phyloP scores from a whole-genome alignment of 768 basidiomycete genomes.

The Leccinum incarnatum region DNA sequence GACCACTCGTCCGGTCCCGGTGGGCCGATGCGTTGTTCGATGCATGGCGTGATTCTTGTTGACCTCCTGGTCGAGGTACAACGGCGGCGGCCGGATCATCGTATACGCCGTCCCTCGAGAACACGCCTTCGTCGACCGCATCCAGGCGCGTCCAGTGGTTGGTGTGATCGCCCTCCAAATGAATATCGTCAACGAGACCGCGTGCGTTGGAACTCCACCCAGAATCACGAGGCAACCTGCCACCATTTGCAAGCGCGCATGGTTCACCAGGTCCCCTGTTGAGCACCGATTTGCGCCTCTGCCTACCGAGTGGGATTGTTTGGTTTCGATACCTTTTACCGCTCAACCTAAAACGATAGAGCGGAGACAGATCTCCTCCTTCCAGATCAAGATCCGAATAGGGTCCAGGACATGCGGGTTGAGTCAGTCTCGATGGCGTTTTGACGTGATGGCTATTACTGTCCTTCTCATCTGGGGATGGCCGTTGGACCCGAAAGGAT shows the following conservation, averaged over 20 bases:
- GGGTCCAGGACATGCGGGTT: background rate
- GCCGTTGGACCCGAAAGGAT: slow-evolving; percentile 18
- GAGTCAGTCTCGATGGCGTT: slow-evolving; percentile 3
- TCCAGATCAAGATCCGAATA: background rate
- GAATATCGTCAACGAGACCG: background rate
- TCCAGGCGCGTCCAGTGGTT: background rate
- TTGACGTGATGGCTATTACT: background rate
- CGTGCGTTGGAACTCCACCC: background rate
- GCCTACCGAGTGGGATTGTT: background rate
- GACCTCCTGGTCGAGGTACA: background rate
- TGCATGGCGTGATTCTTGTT: background rate
- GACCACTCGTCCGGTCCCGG: background rate
- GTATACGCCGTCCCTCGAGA: background rate
- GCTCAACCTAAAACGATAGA: background rate
- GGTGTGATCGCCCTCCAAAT: background rate
- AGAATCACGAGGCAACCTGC: background rate
- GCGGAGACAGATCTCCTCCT: slow-evolving; percentile 2
- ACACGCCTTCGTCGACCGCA: background rate
- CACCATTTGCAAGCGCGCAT: background rate
- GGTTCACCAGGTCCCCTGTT: background rate
- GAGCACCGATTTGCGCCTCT: background rate
- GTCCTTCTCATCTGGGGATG: slow-evolving; percentile 10
- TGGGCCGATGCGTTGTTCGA: background rate
- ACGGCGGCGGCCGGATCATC: slow-evolving; percentile 19
- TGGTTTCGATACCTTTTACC: background rate